Base-by-base conservation (phyloP, 345 rosid genomes). In the Theobroma cacao region DNA sequence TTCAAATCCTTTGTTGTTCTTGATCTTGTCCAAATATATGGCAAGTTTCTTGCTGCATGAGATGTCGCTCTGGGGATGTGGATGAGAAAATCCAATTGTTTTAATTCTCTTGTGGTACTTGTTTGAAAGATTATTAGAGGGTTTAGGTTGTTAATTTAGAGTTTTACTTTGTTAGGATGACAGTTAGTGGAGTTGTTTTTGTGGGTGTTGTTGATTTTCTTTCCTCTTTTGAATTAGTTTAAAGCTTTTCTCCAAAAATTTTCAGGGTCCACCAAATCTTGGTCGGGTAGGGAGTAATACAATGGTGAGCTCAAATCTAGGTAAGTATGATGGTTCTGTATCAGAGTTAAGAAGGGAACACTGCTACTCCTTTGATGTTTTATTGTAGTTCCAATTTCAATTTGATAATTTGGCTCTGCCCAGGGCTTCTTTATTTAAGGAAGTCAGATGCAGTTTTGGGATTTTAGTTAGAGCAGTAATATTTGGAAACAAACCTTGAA, bases 181-280 rank as follows among this genome's bases (percentile, higher is more conserved):
- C 77, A 47, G 48, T 74, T n/a, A 24, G 14, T 52, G 64, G 79
- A 79, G 30, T 60, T 80, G 63, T 47, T 75, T 81, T 76, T 66
- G 53, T 15, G 75, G 79, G 73, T 63, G 58, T 72, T 66, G 8
- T 53, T 47, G 70, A 71, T 68, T 78, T 12, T 70, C 45, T 30
- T 79, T 79, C 22, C 76, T 78, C 34, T 75, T 63, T 77, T 41
- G 31, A 61, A 22, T 55, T 78, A 69, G 71, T 80, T 85, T 75
- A 83, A 84, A 83, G 68, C 64, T 75, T 76, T 71, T 64, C 82
- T 81, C 80, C 63, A 79, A 84, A 88, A 84, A 62, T 56, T 89
- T 90, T 86, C 92, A 87, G 94, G 92, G 78, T 81, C 75, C 69
- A 69, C 75, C 72, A 34, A 74, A 79, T 80, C 84, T 79, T 86